Base-by-base conservation (phyloP, 2,329 filamentous ascomycete species). In the Trichoderma polysporum region DNA sequence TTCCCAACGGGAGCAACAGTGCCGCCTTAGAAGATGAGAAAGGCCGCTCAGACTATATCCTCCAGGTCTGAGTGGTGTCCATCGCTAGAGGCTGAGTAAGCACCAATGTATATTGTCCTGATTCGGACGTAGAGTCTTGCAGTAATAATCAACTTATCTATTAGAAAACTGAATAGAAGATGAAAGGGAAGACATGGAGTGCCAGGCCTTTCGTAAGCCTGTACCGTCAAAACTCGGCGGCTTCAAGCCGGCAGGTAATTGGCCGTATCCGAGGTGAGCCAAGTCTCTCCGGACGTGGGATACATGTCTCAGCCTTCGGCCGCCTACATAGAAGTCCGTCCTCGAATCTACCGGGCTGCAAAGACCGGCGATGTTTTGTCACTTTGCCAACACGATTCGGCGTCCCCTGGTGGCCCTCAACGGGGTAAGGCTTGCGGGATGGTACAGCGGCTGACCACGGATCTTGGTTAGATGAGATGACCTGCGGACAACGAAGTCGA, bases 291-390 rank as follows among this genome's bases (percentile, higher is more conserved):
- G 52, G 47, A 37, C 29, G 66, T 68, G 49, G 66, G 56, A 68
- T 63, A 52, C 47, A 65, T 66, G 63, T 62, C 66, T 68, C 67
- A 68, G 45, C 25, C 47, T 29, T 66, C 67, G 67, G 67, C 33
- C 56, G 10, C 56, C 29, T 47, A 68, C 67, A 66, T 58, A 10
- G 59, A 54, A 54, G 7, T 25, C 49, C 49, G 50, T 39, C 60
- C 15, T 33, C 66, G 56, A 49, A 49, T 37, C 60, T 27, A 45
- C 45, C 33, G 13, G 19, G 22, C 7, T 25, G 35, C 59, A 54
- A n/a, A 49, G 45, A 3, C n/a, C 27, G 58, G n/a, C 22, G 13
- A 29, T n/a, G n/a, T 35, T 8, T 58, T 45, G 54, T 47, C 56
- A 9, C 27, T 49, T 19, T 66, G 12, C 45, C 31, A 31, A 19